Percentiles rank a stretch among this genome's conserved stretches.
Evolutionary conservation across 345 rosid genomes (phyloP).

Genomic region (Dovyalis caffra): DNA sequence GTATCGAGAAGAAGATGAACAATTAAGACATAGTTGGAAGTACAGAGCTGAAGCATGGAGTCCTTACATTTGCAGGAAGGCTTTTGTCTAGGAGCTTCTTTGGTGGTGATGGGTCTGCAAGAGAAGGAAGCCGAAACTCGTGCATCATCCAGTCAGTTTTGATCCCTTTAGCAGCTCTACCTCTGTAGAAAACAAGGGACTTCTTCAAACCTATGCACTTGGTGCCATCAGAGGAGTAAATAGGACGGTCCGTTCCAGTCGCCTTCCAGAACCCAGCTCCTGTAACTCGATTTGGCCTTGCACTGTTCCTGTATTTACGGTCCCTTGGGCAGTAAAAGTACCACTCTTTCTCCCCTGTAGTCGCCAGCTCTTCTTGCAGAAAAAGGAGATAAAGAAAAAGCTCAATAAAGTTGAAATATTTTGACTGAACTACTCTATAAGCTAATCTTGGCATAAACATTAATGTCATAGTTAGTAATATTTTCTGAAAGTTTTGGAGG

Average conservation of each 20-base stretch:
- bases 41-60: neutral
- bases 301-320: conserved; percentile 86
- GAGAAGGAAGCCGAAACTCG: conserved; percentile 88
- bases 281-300: conserved; percentile 88
- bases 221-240: conserved; percentile 68
- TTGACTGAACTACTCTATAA: neutral
- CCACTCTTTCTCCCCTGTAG: conserved; percentile 90
- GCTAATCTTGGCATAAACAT: neutral
- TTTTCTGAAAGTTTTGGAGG: neutral
- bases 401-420: neutral
- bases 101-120: conserved; percentile 44
- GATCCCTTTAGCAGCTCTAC: conserved; percentile 87
- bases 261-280: conserved; percentile 99
- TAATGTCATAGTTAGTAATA: neutral
- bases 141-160: conserved; percentile 99
- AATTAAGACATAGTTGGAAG: neutral
- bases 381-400: neutral
- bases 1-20: neutral
- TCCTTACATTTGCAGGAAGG: conserved; percentile 60
- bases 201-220: conserved; percentile 90
- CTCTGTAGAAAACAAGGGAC: conserved; percentile 88
- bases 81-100: conserved; percentile 57
- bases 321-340: conserved; percentile 92
- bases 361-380: conserved; percentile 50
- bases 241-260: conserved; percentile 94